Percentiles rank a stretch among this genome's conserved stretches.
phyloP scores from a whole-genome alignment of 2,329 filamentous ascomycete species.

The Stemphylium lycopersici region DNA sequence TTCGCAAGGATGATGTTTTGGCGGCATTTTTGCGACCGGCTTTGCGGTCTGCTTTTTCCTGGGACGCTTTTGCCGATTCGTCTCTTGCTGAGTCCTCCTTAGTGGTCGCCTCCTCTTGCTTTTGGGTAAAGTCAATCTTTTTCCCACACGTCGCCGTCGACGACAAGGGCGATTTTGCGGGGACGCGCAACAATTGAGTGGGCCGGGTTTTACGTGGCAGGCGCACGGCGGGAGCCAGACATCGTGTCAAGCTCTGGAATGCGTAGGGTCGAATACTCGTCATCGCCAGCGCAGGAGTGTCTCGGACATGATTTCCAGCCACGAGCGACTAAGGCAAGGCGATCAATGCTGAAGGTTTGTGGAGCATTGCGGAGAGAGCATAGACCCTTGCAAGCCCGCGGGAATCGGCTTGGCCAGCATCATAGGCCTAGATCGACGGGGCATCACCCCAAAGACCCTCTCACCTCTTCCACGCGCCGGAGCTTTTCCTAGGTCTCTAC shows the following conservation, averaged over 20 bases:
- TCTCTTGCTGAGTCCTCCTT: constrained; percentile 7
- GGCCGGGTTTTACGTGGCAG: not conserved
- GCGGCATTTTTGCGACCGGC: constrained; percentile 35
- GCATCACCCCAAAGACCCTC: constrained; percentile 28
- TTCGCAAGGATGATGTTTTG: constrained; percentile 69
- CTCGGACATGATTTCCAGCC: constrained; percentile 25
- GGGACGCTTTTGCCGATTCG: constrained; percentile 15
- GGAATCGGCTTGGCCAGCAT: constrained; percentile 35
- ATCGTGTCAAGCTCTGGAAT: constrained; percentile 30
- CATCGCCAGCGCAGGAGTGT: constrained; percentile 30
- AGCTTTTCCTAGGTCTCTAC: constrained; percentile 25
- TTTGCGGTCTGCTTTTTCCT: constrained; percentile 25
- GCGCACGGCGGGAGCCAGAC: constrained; percentile 22
- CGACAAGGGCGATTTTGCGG: constrained; percentile 21
- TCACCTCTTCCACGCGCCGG: constrained; percentile 22
- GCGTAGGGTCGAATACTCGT: constrained; percentile 27
- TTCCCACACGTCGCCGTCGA: constrained; percentile 18
- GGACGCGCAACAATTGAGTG: constrained; percentile 12
- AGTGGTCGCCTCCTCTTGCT: constrained; percentile 20
- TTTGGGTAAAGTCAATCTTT: constrained; percentile 34
- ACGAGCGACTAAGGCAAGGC: not conserved
- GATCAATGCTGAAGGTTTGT: constrained; percentile 4
- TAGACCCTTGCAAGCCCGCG: constrained; percentile 21
- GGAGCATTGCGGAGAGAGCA: constrained; percentile 19
- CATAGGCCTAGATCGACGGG: constrained; percentile 32